Evolutionary conservation across 306 rosid species (phyloP).

Genomic region (Begonia masoniana): DNA sequence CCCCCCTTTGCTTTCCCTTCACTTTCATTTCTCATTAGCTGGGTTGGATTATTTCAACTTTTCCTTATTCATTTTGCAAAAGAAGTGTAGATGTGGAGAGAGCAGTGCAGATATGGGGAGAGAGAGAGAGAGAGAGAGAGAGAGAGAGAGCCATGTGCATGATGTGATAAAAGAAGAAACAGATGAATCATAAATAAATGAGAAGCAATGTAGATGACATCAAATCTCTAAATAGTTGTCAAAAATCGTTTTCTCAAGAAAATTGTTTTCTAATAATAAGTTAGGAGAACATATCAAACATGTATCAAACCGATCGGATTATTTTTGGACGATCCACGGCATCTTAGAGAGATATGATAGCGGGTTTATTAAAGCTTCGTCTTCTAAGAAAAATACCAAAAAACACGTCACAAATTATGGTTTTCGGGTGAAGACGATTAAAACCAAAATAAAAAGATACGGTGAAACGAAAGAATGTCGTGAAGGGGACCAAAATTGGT

Average conservation of each 20-base stretch:
- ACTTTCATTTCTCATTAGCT: slow-evolving; percentile 19
- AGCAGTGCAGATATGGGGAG: too few species aligned
- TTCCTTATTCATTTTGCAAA: slow-evolving; percentile 2
- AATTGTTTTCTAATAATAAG: not conserved
- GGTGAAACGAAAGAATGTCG: slow-evolving; percentile 11
- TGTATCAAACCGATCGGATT: too few species aligned
- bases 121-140: not conserved
- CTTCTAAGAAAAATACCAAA: slow-evolving; percentile 1
- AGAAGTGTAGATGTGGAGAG: not conserved
- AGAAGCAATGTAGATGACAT: slow-evolving; percentile 3
- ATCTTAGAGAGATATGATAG: too few species aligned
- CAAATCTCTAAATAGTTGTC: not conserved
- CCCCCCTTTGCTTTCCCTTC: slow-evolving; percentile 29
- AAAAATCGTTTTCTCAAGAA: slow-evolving; percentile 4
- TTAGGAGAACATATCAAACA: too few species aligned
- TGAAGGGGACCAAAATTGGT: slow-evolving; percentile 2
- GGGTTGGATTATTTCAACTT: not conserved
- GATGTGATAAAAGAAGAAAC: slow-evolving; percentile 13
- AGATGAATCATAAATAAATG: too few species aligned
- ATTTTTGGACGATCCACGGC: too few species aligned
- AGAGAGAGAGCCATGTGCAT: slow-evolving; percentile 7
- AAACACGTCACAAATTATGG: not conserved
- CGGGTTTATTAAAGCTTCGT: too few species aligned
- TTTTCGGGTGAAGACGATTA: not conserved
- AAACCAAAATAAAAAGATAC: not conserved